Percentiles rank a stretch among this genome's conserved stretches.
Evolutionary conservation across 768 basidiomycete species (phyloP).

Genomic region (Lyophyllum decastes): DNA sequence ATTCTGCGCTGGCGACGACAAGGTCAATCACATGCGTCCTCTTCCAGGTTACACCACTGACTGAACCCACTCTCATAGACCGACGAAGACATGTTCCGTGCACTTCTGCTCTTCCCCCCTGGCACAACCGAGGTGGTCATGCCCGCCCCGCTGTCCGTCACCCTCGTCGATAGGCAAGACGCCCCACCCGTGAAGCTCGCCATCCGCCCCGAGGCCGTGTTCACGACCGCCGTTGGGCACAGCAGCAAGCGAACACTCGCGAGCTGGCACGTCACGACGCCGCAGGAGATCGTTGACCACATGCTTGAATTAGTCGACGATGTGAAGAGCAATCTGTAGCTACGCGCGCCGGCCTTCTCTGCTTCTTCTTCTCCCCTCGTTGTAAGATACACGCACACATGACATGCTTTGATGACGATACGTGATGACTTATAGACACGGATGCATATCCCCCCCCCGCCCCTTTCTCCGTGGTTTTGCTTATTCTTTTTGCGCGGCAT

Average conservation of each 20-base stretch:
- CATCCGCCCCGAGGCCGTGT: conserved; percentile 70
- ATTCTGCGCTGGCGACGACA: conserved; percentile 98
- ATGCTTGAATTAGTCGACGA: conserved; percentile 61
- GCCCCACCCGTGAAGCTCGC: conserved; percentile 56
- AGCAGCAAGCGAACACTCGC: conserved; percentile 88
- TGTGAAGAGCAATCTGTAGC: conserved; percentile 9
- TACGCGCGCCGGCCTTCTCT: background rate
- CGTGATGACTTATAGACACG: too few relatives aligned
- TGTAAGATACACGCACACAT: background rate
- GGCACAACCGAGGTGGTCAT: conserved; percentile 37
- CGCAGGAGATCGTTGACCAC: conserved; percentile 83
- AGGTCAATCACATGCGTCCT: conserved; percentile 45
- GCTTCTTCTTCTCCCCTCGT: background rate
- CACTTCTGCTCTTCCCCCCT: conserved; percentile 64
- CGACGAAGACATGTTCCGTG: conserved; percentile 99
- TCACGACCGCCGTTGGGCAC: conserved; percentile 93
- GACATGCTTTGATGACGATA: background rate
- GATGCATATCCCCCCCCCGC: too few relatives aligned
- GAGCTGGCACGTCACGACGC: conserved; percentile 89
- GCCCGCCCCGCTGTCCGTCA: conserved; percentile 55
- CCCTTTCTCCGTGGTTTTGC: background rate
- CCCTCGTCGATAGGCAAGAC: conserved; percentile 46
- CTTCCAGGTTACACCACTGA: background rate
- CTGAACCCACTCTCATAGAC: conserved; percentile 47
- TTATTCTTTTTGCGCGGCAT: background rate